Percentiles rank a stretch among this genome's conserved stretches.
Conservation (phyloP, 805 yeast species). For the Wickerhamomyces subpelliculosus region DNA sequence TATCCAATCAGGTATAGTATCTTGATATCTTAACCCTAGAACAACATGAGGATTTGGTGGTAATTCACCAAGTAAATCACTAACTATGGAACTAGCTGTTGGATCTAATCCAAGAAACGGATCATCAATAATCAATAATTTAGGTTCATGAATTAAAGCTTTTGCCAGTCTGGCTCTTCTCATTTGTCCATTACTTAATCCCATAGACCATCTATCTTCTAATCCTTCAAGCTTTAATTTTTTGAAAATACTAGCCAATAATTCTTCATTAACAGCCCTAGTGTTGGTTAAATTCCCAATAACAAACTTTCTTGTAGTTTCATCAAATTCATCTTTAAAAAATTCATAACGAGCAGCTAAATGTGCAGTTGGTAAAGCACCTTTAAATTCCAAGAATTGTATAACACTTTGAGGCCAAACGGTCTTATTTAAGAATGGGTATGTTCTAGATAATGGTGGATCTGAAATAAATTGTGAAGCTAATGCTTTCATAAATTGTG, state of each 20-base stretch:
- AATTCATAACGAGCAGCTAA: constrained; percentile 85
- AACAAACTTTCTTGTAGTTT: constrained; percentile 54
- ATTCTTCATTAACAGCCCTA: constrained; percentile 24
- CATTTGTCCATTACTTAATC: constrained; percentile 89
- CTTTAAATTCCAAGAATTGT: constrained; percentile 39
- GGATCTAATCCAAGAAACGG: constrained; percentile 93
- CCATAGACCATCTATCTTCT: constrained; percentile 71
- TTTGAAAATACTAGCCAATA: constrained; percentile 37
- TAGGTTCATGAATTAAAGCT: constrained; percentile 59
- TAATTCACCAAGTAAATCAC: constrained; percentile 39
- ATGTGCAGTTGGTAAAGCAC: constrained; percentile 53
- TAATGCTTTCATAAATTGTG: constrained; percentile 46
- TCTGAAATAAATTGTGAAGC: constrained; percentile 46
- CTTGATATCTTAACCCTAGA: constrained; percentile 73
- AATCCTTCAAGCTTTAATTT: constrained; percentile 50
- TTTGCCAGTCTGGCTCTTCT: constrained; percentile 84
- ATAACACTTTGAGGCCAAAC: constrained; percentile 39
- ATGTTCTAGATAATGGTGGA: constrained; percentile 48
- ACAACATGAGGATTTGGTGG: constrained; percentile 50
- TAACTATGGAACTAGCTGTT: constrained; percentile 51
- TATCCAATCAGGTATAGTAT: constrained; percentile 73
- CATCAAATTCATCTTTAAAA: constrained; percentile 79
- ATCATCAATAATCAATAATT: constrained; percentile 72
- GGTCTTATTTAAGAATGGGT: constrained; percentile 42
- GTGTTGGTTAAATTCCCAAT: constrained; percentile 37